A percentile compares a stretch with the other conserved stretches of the same genome.
phyloP scores from a whole-genome alignment of 1,139 yeast species.

The Geotrichum citri-aurantii region DNA sequence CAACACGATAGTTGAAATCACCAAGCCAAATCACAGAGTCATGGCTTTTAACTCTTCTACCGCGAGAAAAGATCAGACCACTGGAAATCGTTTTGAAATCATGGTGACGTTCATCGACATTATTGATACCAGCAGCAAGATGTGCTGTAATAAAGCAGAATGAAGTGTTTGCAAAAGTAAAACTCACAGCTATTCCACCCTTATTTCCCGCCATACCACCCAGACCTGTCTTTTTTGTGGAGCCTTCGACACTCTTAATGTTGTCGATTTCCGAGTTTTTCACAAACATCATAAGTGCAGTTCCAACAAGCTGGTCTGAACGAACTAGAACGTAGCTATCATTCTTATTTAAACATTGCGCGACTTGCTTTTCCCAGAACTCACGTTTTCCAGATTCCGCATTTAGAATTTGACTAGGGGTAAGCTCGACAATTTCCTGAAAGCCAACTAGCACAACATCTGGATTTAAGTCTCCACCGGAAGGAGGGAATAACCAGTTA shows the following conservation, averaged over 20 bases:
- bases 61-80: conserved; percentile 72
- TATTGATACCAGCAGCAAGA: conserved; percentile 86
- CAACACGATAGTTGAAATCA: conserved; percentile 85
- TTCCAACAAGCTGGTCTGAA: conserved; percentile 89
- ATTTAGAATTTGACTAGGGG: conserved; percentile 83
- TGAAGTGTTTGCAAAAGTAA: conserved; percentile 68
- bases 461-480: conserved; percentile 37
- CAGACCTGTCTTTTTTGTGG: conserved; percentile 78
- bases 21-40: conserved; percentile 93
- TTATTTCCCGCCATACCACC: conserved; percentile 92
- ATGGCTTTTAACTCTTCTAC: conserved; percentile 65
- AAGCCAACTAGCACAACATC: conserved; percentile 80
- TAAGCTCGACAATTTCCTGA: conserved; percentile 87
- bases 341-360: conserved; percentile 49
- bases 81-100: conserved; percentile 77
- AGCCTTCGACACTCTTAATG: conserved; percentile 72
- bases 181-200: conserved; percentile 85
- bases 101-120: conserved; percentile 78
- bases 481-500: conserved; percentile 76
- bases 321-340: conserved; percentile 64
- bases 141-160: conserved; percentile 87
- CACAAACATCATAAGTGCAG: conserved; percentile 70
- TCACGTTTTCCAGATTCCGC: conserved; percentile 66
- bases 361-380: conserved; percentile 74
- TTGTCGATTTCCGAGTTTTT: conserved; percentile 55